Conservation (phyloP, 768 basidiomycete genomes). For the Lactifluus subvellereus region DNA sequence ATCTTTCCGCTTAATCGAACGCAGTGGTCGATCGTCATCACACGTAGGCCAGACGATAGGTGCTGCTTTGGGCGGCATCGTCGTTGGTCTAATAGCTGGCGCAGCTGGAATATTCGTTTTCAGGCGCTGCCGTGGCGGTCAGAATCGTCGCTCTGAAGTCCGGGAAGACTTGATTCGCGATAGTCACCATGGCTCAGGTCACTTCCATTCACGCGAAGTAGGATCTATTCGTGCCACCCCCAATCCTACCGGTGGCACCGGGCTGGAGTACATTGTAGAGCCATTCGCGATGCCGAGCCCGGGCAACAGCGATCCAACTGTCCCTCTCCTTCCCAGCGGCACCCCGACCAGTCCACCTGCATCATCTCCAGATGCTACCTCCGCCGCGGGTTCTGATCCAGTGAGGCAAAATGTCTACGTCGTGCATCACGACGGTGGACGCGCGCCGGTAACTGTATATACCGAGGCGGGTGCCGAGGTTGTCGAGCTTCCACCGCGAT, state of each 20-base stretch:
- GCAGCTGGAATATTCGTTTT: slow-evolving; percentile 13
- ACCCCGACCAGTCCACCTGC: neutral
- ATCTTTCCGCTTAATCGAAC: neutral
- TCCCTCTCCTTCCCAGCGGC: neutral
- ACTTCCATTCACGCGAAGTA: neutral
- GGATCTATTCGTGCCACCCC: neutral
- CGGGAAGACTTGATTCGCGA: neutral
- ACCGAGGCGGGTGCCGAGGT: slow-evolving; percentile 50
- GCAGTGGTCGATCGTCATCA: neutral
- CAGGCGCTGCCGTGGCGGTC: neutral
- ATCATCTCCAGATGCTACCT: neutral
- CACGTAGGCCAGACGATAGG: slow-evolving; percentile 3
- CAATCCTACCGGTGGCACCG: neutral
- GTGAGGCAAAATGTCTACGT: slow-evolving; percentile 42
- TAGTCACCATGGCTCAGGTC: neutral
- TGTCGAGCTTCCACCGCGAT: slow-evolving; percentile 55
- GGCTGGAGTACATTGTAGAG: slow-evolving; percentile 21
- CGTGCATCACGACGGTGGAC: slow-evolving; percentile 55
- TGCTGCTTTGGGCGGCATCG: slow-evolving; percentile 26
- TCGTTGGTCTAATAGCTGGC: slow-evolving; percentile 28
- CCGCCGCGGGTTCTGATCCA: slow-evolving; percentile 15
- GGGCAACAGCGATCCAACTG: neutral
- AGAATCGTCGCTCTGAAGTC: too few relatives aligned
- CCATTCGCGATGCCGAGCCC: slow-evolving; percentile 19
- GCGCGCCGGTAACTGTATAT: slow-evolving; percentile 53